Conservation (phyloP, 176 grass and related monocot genomes). For the Aegilops bicornis region DNA sequence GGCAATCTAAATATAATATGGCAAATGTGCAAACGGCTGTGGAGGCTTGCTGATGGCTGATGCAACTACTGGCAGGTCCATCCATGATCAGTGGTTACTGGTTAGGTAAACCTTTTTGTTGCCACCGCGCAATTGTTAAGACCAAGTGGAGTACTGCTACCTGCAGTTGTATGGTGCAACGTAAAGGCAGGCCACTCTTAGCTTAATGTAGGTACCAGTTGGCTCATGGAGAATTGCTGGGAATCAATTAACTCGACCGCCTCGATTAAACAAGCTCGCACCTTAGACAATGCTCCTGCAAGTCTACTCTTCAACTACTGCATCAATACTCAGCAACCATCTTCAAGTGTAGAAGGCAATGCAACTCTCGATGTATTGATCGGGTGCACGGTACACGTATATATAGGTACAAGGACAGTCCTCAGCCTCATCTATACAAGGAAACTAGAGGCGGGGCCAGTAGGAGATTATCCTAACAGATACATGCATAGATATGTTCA, state of each 20-base stretch:
- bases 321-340: not conserved
- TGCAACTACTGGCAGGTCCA: not conserved
- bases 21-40: slow-evolving; percentile 17
- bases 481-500: too few relatives aligned
- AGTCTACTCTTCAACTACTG: slow-evolving; percentile 17
- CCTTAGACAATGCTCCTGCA: not conserved
- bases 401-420: too few relatives aligned
- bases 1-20: slow-evolving; percentile 11
- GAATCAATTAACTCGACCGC: not conserved
- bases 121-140: slow-evolving; percentile 24
- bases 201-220: slow-evolving; percentile 4
- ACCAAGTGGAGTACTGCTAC: not conserved
- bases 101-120: slow-evolving; percentile 24
- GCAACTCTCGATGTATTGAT: too few relatives aligned
- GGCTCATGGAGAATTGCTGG: slow-evolving; percentile 2
- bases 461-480: too few relatives aligned
- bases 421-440: too few relatives aligned
- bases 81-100: slow-evolving; percentile 28
- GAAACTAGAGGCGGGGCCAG: too few relatives aligned
- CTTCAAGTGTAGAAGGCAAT: not conserved
- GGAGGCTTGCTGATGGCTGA: slow-evolving; percentile 25
- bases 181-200: slow-evolving; percentile 1
- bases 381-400: too few relatives aligned
- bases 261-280: not conserved
- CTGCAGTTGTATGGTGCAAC: slow-evolving; percentile 4